Conservation (phyloP, 352 stramenopile genomes). For the Phytopythium kandeliae region DNA sequence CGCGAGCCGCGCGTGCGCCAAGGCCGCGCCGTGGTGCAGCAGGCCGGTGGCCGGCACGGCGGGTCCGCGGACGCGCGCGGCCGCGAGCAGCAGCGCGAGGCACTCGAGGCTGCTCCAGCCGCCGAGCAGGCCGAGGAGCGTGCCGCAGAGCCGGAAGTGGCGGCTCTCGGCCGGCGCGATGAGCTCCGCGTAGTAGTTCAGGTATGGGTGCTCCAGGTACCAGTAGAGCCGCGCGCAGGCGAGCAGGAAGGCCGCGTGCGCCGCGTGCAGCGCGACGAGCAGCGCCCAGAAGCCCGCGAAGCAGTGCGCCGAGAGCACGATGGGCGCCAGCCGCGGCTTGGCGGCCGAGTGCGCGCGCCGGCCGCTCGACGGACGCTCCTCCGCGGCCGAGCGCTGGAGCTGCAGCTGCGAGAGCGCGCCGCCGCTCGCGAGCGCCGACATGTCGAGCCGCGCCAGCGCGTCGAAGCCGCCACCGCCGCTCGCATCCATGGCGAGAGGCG, state of each 20-base stretch:
- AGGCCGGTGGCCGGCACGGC: not conserved
- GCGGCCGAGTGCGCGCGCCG: too few relatives aligned
- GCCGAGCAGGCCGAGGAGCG: conserved; percentile 8
- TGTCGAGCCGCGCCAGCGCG: too few relatives aligned
- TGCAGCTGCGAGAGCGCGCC: too few relatives aligned
- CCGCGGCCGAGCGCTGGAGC: too few relatives aligned
- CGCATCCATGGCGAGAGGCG: too few relatives aligned
- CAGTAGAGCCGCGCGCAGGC: conserved; percentile 8
- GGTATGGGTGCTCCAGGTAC: conserved; percentile 19
- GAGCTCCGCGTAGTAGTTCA: conserved; percentile 24
- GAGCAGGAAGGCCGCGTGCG: conserved; percentile 2
- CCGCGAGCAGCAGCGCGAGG: not conserved
- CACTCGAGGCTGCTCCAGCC: conserved; percentile 4
- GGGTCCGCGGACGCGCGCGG: not conserved
- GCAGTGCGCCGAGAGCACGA: too few relatives aligned
- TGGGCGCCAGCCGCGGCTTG: too few relatives aligned
- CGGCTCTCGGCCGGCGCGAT: conserved; percentile 4
- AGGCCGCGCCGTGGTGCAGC: too few relatives aligned
- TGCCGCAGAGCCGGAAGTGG: conserved; percentile 8
- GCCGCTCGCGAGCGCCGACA: too few relatives aligned
- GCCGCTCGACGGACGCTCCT: too few relatives aligned
- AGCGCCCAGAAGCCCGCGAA: conserved; percentile 5
- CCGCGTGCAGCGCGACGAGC: conserved; percentile 2
- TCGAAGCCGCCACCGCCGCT: too few relatives aligned
- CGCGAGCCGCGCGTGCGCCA: too few relatives aligned